Percentiles rank a stretch among this genome's conserved stretches.
Evolutionary conservation across 2,329 filamentous ascomycete genomes (phyloP).

Genomic region (Ceratocystiopsis sp.): DNA sequence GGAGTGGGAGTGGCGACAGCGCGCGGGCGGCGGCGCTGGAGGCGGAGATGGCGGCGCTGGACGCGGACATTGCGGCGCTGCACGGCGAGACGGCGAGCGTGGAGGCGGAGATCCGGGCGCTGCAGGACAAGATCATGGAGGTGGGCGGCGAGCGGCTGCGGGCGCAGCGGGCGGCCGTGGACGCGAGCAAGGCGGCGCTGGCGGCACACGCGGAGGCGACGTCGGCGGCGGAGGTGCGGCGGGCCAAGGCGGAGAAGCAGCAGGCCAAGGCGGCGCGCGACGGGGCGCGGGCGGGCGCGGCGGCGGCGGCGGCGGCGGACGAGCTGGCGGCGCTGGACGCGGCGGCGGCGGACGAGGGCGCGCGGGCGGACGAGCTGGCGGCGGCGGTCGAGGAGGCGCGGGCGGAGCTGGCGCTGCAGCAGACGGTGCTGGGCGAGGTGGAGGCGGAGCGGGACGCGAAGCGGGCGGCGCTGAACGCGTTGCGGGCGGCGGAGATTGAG

Average conservation of each 20-base stretch:
- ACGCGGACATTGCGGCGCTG: slow-evolving; percentile 64
- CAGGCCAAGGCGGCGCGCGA: slow-evolving; percentile 76
- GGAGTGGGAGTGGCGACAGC: slow-evolving; percentile 22
- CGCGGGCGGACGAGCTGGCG: slow-evolving; percentile 55
- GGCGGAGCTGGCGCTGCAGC: slow-evolving; percentile 59
- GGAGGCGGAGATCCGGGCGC: slow-evolving; percentile 77
- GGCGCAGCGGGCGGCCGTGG: slow-evolving; percentile 78
- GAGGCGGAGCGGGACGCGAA: slow-evolving; percentile 82
- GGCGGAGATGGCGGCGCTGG: slow-evolving; percentile 58
- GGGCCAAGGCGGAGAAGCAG: slow-evolving; percentile 88
- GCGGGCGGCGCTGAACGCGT: slow-evolving; percentile 72
- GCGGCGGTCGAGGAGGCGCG: slow-evolving; percentile 67
- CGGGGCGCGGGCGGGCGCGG: slow-evolving; percentile 58
- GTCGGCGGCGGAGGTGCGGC: slow-evolving; percentile 72
- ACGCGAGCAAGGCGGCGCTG: slow-evolving; percentile 75
- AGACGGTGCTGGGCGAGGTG: slow-evolving; percentile 58
- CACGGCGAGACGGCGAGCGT: slow-evolving; percentile 74
- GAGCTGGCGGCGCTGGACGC: slow-evolving; percentile 66
- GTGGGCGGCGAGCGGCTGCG: slow-evolving; percentile 87
- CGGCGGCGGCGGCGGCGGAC: slow-evolving; percentile 51
- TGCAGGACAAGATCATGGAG: slow-evolving; percentile 98
- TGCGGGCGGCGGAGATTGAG: slow-evolving; percentile 79
- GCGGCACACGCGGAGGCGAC: slow-evolving; percentile 63
- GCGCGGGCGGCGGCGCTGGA: slow-evolving; percentile 52
- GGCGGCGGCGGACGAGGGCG: slow-evolving; percentile 62